Base-by-base conservation (phyloP, 2,329 filamentous ascomycete species). In the Botrytis medusae region DNA sequence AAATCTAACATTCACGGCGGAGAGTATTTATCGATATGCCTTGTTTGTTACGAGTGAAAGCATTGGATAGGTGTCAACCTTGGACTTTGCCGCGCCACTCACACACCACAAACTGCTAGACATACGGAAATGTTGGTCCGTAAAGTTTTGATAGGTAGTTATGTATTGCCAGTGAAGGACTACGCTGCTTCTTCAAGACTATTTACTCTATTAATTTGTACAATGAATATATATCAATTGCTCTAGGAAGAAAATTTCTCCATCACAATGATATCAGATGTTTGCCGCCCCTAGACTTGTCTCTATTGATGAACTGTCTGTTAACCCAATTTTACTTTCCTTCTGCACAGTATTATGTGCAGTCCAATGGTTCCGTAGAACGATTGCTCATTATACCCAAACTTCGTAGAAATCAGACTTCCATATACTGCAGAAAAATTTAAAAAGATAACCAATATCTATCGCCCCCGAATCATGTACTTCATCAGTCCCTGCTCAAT, bases 221-320 rank as follows among this genome's bases (percentile, higher is more conserved):
- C 60, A 67, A 42, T 67, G 37, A 72, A 67, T 40, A 32, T 67
- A 57, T 42, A 59, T 54, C 32, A 22, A 20, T 67, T 54, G 8
- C 46, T 67, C 22, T 32, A 37, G 16, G 40, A 34, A 65, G 12
- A 29, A 10, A 29, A 34, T 29, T 10, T 57, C 37, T 34, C 25
- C 18, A 37, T 67, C 37, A 72, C 37, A n/a, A 57, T 44, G 46
- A 51, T 54, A 7, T 37, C 16, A 34, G n/a, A 34, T 44, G 37
- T 16, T 20, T 59, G 25, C 40, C 37, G 37, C 69, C 59, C 20
- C 4, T 37, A 72, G 60, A 72, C 60, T 16, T 29, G 46, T 54
- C 34, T 67, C 60, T 67, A 42, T 44, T 62, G 29, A 54, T 67
- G 60, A 29, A n/a, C 46, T 57, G 46, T 20, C 69, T 54, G 14